Evolutionary conservation across 2,329 filamentous ascomycete species (phyloP).

Genomic region (Penicillium sp.): DNA sequence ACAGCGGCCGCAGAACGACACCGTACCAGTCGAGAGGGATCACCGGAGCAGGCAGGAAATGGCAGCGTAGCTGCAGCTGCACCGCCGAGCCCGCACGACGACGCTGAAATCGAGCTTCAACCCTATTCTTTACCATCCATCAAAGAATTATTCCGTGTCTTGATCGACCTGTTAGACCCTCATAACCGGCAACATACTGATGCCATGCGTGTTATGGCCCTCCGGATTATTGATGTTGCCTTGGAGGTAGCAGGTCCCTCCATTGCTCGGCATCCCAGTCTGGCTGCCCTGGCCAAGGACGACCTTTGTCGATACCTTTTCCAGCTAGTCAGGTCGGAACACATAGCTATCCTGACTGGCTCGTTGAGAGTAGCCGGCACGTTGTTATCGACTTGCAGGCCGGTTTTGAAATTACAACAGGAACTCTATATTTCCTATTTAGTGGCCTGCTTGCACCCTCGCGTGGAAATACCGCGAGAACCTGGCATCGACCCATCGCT

Average conservation of each 20-base stretch:
- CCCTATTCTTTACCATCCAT: conserved; percentile 95
- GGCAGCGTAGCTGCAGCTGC: conserved; percentile 34
- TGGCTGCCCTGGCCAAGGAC: conserved; percentile 87
- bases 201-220: conserved; percentile 93
- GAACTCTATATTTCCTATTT: conserved; percentile 94
- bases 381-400: conserved; percentile 82
- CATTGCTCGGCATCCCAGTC: conserved; percentile 84
- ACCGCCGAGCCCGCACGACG: conserved; percentile 42
- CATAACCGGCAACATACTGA: conserved; percentile 92
- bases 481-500: conserved; percentile 84
- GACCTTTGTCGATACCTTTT: conserved; percentile 92
- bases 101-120: conserved; percentile 60
- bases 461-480: conserved; percentile 90
- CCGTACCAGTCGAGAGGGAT: conserved; percentile 35
- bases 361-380: conserved; percentile 90
- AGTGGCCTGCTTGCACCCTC: conserved; percentile 87
- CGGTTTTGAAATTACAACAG: conserved; percentile 90
- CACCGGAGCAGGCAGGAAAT: conserved; percentile 34
- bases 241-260: conserved; percentile 94
- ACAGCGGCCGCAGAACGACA: conserved; percentile 36
- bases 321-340: conserved; percentile 93
- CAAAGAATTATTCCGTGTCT: conserved; percentile 85
- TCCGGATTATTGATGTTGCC: conserved; percentile 95
- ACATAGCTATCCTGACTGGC: conserved; percentile 90
- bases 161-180: conserved; percentile 91